Base-by-base conservation (phyloP, 2,329 filamentous ascomycete genomes). In the Xylariomycetidae sp. region DNA sequence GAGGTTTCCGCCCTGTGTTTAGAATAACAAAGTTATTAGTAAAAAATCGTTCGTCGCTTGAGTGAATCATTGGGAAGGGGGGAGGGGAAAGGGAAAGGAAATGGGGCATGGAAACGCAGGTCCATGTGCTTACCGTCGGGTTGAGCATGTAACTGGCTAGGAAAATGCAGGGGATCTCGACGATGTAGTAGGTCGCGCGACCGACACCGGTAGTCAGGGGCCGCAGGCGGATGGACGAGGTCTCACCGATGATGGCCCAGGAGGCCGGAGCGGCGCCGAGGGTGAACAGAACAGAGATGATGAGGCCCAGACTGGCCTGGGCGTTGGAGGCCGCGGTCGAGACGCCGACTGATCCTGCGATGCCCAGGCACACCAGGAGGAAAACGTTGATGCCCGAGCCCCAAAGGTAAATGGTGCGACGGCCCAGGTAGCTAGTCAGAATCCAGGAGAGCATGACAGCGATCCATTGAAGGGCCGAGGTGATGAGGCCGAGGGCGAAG, bases 401-500 rank as follows among this genome's bases (percentile, higher is more conserved):
- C 34, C 37, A 43, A 15, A 43, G 32, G 27, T 43, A 43, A 27
- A 43, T 41, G 11, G 41, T 30, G 30, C 41, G 41, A 23, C 41
- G 74, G 51, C 78, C 77, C 33, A 78, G 64, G 57, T 77, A 82
- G 1, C 72, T 70, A 11, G 75, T 82, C 31, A 84, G 69, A 36
- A 82, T 59, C 80, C 80, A 83, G 37, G 78, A 83, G 26, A 79
- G 63, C 70, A 80, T 80, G 54, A 80, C 75, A 40, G 79, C 67
- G 53, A 84, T 57, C 57, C 16, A 16, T 27, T 43, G 40, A 7
- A 43, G 34, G 16, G 17, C 38, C 15, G 37, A 43, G 3, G 37
- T 41, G 26, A 43, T 38, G 18, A 43, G 40, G 26, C 40, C 40
- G 2, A 43, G 34, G 18, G 38, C 37, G 13, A 43, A 43, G 11